phyloP scores from a whole-genome alignment of 2,329 filamentous ascomycete species.

The Colletotrichum camelliae region DNA sequence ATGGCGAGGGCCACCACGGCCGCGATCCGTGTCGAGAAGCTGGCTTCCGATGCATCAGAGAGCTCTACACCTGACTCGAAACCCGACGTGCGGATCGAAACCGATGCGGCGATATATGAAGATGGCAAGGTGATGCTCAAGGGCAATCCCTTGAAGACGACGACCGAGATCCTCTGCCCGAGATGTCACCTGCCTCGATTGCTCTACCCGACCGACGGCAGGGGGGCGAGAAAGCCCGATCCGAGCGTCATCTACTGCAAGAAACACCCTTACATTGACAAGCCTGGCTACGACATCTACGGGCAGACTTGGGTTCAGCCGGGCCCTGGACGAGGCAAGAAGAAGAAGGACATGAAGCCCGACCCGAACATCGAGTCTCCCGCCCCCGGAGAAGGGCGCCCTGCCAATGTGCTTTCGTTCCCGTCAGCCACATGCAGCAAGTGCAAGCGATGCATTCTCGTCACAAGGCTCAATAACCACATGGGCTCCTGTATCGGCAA shows the following conservation, averaged over 20 bases:
- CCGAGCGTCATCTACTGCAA: constrained; percentile 79
- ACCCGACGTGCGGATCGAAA: constrained; percentile 65
- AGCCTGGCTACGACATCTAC: constrained; percentile 80
- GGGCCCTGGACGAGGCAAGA: constrained; percentile 73
- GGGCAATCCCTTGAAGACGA: constrained; percentile 75
- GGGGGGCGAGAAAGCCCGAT: constrained; percentile 68
- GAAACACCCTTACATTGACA: constrained; percentile 77
- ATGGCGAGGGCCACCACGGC: constrained; percentile 71
- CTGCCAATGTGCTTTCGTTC: constrained; percentile 67
- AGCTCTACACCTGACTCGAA: constrained; percentile 57
- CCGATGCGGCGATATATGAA: constrained; percentile 72
- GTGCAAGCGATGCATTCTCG: constrained; percentile 69
- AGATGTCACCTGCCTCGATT: constrained; percentile 77
- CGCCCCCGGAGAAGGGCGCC: constrained; percentile 55
- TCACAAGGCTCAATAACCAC: constrained; percentile 70
- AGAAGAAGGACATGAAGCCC: constrained; percentile 78
- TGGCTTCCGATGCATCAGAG: constrained; percentile 61
- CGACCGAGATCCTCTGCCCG: constrained; percentile 73
- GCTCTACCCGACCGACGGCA: constrained; percentile 74
- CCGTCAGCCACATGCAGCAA: constrained; percentile 72
- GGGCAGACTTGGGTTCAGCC: constrained; percentile 81
- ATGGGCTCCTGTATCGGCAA: constrained; percentile 73
- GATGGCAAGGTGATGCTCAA: constrained; percentile 72
- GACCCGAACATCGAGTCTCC: constrained; percentile 52
- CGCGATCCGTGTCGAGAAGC: constrained; percentile 68